A percentile compares a stretch with the other conserved stretches of the same genome.
Evolutionary conservation across 2,329 filamentous ascomycete genomes (phyloP).

Genomic region (Aspergillus sp.): DNA sequence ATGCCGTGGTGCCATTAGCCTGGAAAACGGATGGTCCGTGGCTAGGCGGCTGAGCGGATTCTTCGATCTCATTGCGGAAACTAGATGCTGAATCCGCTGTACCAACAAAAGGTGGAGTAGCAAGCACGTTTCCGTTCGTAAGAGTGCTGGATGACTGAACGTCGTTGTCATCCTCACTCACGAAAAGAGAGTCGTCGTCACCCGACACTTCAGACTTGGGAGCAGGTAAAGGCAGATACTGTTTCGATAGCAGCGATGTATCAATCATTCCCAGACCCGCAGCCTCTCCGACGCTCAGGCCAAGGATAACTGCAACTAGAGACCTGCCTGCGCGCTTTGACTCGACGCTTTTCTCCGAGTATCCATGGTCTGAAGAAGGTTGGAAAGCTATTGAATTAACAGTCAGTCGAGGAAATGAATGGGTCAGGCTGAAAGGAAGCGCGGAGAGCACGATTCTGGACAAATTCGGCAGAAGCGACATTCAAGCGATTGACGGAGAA

Average conservation of each 20-base stretch:
- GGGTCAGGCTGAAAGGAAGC: constrained; percentile 1
- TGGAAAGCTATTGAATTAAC: constrained; percentile 26
- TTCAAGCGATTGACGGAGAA: constrained; percentile 3
- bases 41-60: constrained; percentile 9
- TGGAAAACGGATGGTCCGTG: not conserved
- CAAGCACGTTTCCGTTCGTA: constrained; percentile 5
- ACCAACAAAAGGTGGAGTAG: constrained; percentile 6
- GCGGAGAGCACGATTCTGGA: not conserved
- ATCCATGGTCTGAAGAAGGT: constrained; percentile 42
- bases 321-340: constrained; percentile 47
- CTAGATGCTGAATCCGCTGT: constrained; percentile 8
- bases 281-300: constrained; percentile 45
- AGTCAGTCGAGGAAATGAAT: constrained; percentile 9
- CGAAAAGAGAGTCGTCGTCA: constrained; percentile 30
- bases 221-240: constrained; percentile 12
- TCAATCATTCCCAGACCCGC: constrained; percentile 41
- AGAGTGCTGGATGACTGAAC: constrained; percentile 15
- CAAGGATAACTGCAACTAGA: constrained; percentile 49
- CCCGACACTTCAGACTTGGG: constrained; percentile 19
- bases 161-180: constrained; percentile 28
- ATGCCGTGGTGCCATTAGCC: not conserved
- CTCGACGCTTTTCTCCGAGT: constrained; percentile 48
- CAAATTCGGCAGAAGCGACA: not conserved
- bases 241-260: constrained; percentile 24
- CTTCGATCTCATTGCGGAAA: constrained; percentile 12